Percentiles rank a stretch among this genome's conserved stretches.
phyloP scores from a whole-genome alignment of 306 rosid species.

The Cicer yamashitae region DNA sequence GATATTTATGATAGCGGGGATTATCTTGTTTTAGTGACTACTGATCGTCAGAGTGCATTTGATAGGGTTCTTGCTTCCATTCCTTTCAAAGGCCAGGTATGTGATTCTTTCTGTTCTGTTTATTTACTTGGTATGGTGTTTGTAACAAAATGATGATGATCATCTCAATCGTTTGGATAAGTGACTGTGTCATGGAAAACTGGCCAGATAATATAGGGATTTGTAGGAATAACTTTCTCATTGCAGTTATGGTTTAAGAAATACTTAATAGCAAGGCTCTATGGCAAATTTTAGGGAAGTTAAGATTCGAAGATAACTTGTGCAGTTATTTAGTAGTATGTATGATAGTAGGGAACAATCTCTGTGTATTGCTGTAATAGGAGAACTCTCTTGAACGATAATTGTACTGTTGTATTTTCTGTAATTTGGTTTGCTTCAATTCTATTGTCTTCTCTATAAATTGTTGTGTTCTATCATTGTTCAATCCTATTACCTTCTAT shows the following conservation, averaged over 20 bases:
- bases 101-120: neutral
- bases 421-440: neutral
- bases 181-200: neutral
- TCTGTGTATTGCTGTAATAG: neutral
- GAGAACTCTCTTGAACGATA: neutral
- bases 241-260: neutral
- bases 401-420: neutral
- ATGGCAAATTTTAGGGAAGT: too few relatives aligned
- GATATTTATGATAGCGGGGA: slow-evolving; percentile 89
- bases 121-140: neutral
- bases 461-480: neutral
- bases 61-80: slow-evolving; percentile 97
- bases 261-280: too few relatives aligned
- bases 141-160: neutral
- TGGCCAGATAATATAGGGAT: neutral
- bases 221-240: neutral
- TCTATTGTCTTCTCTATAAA: neutral
- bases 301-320: too few relatives aligned
- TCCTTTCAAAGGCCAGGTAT: slow-evolving; percentile 92
- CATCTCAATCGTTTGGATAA: neutral
- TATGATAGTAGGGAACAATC: neutral
- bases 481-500: neutral
- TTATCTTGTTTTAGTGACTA: slow-evolving; percentile 81
- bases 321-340: too few relatives aligned
- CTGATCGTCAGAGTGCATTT: slow-evolving; percentile 95